Evolutionary conservation across 768 basidiomycete species (phyloP), one percentile per base, ranked within the genome.

Genomic region (Boletellus ananas): DNA sequence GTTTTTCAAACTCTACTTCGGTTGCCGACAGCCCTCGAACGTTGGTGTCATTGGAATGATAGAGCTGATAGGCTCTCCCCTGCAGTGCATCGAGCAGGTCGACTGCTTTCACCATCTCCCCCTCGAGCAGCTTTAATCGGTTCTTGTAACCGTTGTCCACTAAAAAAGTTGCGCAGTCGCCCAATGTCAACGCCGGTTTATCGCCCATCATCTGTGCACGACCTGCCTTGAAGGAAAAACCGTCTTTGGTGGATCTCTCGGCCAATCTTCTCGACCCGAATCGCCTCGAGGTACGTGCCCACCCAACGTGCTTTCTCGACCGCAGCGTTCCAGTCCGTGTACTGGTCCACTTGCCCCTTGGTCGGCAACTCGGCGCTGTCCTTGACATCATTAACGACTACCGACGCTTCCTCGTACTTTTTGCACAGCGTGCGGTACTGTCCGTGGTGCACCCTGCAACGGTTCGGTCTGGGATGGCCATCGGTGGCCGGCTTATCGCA

Each of bases 171-270:
- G 16, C 12, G 9, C 20, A n/a, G 18, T 20, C 27, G 25, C 12
- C 14, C 3, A 2, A 21, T 17, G 21, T 54, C 35, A 54, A n/a
- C 12, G 29, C 17, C 21, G 11, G 11, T n/a, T 25, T 17, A 13
- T 11, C 18, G 9, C n/a, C 23, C 9, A 37, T n/a, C 9, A 25
- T 29, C 23, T 2, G 14, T 1, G 23, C 23, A 23, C 23, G 23
- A 52, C 61, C 10, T 31, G 61, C 70, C 57, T 56, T 69, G 66
- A 3, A 69, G 39, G 36, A 69, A 68, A 52, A 70, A 72, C 2
- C 68, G 58, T n/a, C 37, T 54, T 9, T 57, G 50, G 36, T 72
- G 70, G 23, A 70, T 58, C 1, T 63, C 54, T 23, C 68, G 48
- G 0, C 71, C 71, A 0, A 54, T 50, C 40, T 57, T 60, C 44